phyloP scores from a whole-genome alignment of 2,329 filamentous ascomycete species.

The Fusarium proliferatum region DNA sequence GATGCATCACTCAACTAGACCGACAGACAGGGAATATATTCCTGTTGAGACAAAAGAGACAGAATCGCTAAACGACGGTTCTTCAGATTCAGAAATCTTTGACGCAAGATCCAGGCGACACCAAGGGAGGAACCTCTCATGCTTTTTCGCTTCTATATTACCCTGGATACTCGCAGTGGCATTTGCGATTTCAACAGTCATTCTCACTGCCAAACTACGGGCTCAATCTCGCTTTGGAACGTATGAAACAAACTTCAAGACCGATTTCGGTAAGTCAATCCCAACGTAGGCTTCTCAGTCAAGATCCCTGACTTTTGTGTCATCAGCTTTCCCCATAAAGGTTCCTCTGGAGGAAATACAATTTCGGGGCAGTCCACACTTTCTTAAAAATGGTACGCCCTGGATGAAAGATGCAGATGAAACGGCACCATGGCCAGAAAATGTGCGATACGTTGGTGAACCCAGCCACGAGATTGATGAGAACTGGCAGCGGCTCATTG shows the following conservation, averaged over 20 bases:
- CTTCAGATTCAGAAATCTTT: not conserved
- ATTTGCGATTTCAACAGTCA: not conserved
- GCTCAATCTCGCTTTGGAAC: not conserved
- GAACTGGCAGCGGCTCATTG: not conserved
- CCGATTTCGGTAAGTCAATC: not conserved
- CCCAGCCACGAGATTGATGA: not conserved
- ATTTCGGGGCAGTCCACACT: not conserved
- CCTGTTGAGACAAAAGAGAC: not conserved
- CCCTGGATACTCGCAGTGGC: not conserved
- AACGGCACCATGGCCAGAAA: not conserved
- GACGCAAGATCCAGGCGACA: accelerated
- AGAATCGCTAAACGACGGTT: not conserved
- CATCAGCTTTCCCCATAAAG: not conserved
- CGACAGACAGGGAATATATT: not conserved
- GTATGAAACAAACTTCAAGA: not conserved
- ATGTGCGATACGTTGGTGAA: not conserved
- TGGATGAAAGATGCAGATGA: not conserved
- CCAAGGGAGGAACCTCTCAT: not conserved
- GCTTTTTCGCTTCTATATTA: accelerated
- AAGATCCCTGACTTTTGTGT: not conserved
- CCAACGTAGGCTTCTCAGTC: accelerated
- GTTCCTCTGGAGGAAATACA: not conserved
- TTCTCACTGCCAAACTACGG: not conserved
- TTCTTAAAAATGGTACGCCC: not conserved
- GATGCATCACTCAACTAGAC: not conserved